These are phyloP conservation scores for Pezicula radicicola DNA, from an alignment of 2,329 filamentous ascomycete species.

Conservation along the genomic window DNA sequence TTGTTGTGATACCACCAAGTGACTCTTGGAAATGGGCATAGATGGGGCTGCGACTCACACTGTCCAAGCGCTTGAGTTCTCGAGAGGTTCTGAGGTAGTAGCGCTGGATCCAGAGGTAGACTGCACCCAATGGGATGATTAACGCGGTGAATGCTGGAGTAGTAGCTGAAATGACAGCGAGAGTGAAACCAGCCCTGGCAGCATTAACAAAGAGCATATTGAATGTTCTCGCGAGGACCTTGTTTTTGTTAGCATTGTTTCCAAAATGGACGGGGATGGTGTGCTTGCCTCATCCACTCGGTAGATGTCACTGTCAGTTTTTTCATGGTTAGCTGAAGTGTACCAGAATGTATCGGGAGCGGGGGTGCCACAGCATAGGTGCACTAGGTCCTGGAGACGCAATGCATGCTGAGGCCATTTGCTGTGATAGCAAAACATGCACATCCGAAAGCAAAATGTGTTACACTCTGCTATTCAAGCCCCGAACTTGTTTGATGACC, in stretches of 20 bases:
- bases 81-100: conserved; percentile 97
- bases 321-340: conserved; percentile 19
- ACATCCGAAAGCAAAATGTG: too few species aligned
- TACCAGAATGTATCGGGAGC: conserved; percentile 8
- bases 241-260: conserved; percentile 67
- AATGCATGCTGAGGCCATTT: background rate
- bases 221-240: conserved; percentile 93
- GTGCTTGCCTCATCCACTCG: conserved; percentile 32
- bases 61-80: conserved; percentile 93
- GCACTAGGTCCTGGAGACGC: background rate
- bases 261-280: conserved; percentile 1
- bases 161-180: conserved; percentile 77
- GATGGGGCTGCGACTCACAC: conserved; percentile 91
- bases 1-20: conserved; percentile 88
- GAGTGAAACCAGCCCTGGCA: conserved; percentile 75
- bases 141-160: conserved; percentile 79
- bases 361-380: conserved; percentile 14
- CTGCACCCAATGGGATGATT: conserved; percentile 73
- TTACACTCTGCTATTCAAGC: background rate
- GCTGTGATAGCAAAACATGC: background rate
- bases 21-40: conserved; percentile 99
- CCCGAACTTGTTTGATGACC: too few species aligned
- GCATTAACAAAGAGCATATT: conserved; percentile 90
- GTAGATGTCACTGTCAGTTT: conserved; percentile 45
- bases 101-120: conserved; percentile 91